phyloP scores from a whole-genome alignment of 2,329 filamentous ascomycete genomes.

The Fusarium chaquense region DNA sequence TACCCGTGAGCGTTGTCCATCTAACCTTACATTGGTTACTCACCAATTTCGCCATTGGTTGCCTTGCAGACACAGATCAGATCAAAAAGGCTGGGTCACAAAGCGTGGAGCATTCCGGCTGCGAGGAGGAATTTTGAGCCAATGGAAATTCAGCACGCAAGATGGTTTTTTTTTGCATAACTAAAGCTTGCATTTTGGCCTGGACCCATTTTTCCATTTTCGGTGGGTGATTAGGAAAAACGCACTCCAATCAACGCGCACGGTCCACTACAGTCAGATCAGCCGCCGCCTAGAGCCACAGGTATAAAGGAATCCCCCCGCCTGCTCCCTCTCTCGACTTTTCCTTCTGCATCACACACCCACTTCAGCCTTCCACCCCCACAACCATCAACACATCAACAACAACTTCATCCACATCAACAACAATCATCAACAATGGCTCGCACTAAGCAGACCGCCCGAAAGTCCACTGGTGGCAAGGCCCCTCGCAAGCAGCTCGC shows the following conservation, averaged over 20 bases:
- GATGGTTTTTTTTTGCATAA: conserved; percentile 32
- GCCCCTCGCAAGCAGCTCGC: conserved; percentile 95
- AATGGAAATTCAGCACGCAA: conserved; percentile 48
- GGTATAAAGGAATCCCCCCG: conserved; percentile 62
- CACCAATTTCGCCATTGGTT: conserved; percentile 36
- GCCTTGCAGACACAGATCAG: conserved; percentile 23
- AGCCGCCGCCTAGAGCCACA: conserved; percentile 53
- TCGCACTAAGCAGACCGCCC: conserved; percentile 75
- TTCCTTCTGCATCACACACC: conserved; percentile 59
- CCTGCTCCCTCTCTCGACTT: conserved; percentile 53
- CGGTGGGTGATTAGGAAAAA: conserved; percentile 43
- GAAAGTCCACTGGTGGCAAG: conserved; percentile 85
- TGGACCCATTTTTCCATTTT: conserved; percentile 40
- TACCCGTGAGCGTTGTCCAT: conserved; percentile 16
- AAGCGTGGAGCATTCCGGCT: conserved; percentile 12
- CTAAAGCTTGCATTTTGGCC: conserved; percentile 35
- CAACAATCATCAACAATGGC: conserved; percentile 65
- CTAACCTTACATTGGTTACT: conserved; percentile 2
- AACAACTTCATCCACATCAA: conserved; percentile 51
- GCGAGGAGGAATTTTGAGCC: conserved; percentile 29
- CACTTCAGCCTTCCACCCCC: conserved; percentile 49
- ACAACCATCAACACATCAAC: conserved; percentile 43
- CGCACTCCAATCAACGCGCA: conserved; percentile 43
- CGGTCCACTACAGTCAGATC: conserved; percentile 51
- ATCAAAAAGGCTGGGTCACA: conserved; percentile 9